Evolutionary conservation across 495 filamentous ascomycete genomes (phyloP).

Genomic region (Aspergillus homomorphus): DNA sequence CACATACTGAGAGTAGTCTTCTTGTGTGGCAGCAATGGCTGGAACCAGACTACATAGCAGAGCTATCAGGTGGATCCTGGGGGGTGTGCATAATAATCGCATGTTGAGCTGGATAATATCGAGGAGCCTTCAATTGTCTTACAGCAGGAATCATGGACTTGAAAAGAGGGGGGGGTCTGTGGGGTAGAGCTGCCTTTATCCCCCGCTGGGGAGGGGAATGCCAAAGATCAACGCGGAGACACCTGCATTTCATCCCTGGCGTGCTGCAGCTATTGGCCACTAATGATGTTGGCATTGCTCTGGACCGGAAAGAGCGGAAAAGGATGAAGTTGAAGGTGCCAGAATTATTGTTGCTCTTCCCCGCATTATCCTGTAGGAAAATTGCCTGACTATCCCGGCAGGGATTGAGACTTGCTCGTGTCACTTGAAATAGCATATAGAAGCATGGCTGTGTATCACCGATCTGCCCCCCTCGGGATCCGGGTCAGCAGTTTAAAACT

Average conservation of each 20-base stretch:
- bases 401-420: too few species aligned
- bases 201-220: not conserved
- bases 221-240: not conserved
- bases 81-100: not conserved
- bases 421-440: too few species aligned
- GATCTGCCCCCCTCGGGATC: too few species aligned
- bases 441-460: too few species aligned
- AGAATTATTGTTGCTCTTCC: not conserved
- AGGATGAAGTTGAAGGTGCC: not conserved
- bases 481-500: too few species aligned
- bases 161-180: not conserved
- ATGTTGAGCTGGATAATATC: not conserved
- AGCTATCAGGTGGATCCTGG: not conserved
- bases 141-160: too few species aligned
- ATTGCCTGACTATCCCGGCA: too few species aligned
- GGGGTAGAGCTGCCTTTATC: not conserved
- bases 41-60: constrained; percentile 4
- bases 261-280: not conserved
- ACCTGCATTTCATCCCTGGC: not conserved
- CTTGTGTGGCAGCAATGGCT: constrained; percentile 8
- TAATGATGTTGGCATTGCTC: not conserved
- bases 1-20: constrained; percentile 48
- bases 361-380: too few species aligned
- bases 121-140: too few species aligned
- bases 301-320: not conserved